Evolutionary conservation across 2,329 filamentous ascomycete genomes (phyloP), one percentile per base, ranked within the genome.

Genomic region (Monilinia fructigena): DNA sequence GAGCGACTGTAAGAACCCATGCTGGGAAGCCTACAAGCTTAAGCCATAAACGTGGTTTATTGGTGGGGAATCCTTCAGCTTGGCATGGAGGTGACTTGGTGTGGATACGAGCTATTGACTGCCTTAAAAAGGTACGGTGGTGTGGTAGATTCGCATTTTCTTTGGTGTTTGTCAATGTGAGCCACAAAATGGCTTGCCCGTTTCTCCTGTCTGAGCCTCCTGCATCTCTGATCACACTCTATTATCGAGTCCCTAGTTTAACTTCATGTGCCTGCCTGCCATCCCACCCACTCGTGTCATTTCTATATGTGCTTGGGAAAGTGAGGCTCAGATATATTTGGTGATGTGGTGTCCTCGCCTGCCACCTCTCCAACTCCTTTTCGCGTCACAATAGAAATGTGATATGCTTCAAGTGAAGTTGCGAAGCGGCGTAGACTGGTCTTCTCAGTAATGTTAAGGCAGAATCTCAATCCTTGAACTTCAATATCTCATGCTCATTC

Each of bases 11-110:
- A 58, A 10, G 26, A 31, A 14, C 23, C 48, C 4, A 26, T 16
- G 3, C 48, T 23, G 48, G 48, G n/a, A 28, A 59, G 26, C 26
- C 42, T 16, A 23, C 12, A 48, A 47, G 28, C 4, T 28, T 28
- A 28, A 28, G 55, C 40, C 55, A 59, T 8, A 60, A 60, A 60
- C 58, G 58, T 60, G 45, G 20, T 38, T 50, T 38, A 35, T 20
- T 60, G n/a, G 45, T 18, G 45, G n/a, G 28, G 45, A 60, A 60
- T 60, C 58, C 45, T 60, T 50, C 28, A 16, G 45, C 20, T 23
- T 38, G 18, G 14, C 23, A n/a, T n/a, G 18, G 20, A 50, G 26
- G 58, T 28, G 58, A 42, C 28, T 60, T n/a, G 6, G 18, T 23
- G n/a, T 50, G 58, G 45, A 60, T 50, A 60, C 58, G 45, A 60